Conservation (phyloP, 2,329 filamentous ascomycete species). For the Nannizziopsis arthrosporioides region DNA sequence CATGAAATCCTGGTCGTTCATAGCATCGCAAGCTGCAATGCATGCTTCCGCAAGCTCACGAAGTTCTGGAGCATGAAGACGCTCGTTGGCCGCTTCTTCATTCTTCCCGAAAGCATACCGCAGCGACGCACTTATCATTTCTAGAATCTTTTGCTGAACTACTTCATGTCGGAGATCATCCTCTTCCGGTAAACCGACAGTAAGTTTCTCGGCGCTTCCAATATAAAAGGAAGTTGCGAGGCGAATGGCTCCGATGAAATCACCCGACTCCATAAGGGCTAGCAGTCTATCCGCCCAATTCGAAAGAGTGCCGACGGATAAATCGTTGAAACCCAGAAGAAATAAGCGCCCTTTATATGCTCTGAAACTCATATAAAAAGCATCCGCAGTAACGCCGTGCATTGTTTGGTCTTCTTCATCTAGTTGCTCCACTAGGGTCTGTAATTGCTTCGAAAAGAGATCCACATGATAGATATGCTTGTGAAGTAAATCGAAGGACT, state of each 20-base stretch:
- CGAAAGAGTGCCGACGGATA: slow-evolving; percentile 80
- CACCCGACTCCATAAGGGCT: slow-evolving; percentile 91
- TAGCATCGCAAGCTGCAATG: slow-evolving; percentile 68
- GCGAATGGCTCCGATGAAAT: slow-evolving; percentile 82
- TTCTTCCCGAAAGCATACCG: slow-evolving; percentile 71
- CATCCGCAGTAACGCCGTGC: slow-evolving; percentile 93
- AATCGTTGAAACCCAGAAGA: slow-evolving; percentile 81
- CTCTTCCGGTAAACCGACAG: slow-evolving; percentile 84
- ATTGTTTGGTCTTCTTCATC: slow-evolving; percentile 79
- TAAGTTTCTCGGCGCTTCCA: slow-evolving; percentile 84
- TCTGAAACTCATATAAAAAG: slow-evolving; percentile 95
- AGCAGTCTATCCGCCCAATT: slow-evolving; percentile 95
- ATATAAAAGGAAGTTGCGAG: slow-evolving; percentile 87
- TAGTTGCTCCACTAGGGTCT: slow-evolving; percentile 71
- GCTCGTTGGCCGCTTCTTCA: slow-evolving; percentile 36
- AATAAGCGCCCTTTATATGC: slow-evolving; percentile 91
- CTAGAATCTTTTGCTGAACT: slow-evolving; percentile 77
- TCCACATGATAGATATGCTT: slow-evolving; percentile 89
- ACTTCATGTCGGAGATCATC: slow-evolving; percentile 61
- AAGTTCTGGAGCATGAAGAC: slow-evolving; percentile 51
- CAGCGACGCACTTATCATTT: slow-evolving; percentile 86
- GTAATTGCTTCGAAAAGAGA: slow-evolving; percentile 77
- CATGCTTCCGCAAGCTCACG: slow-evolving; percentile 70
- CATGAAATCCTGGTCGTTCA: slow-evolving; percentile 68
- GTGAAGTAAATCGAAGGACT: slow-evolving; percentile 82